Evolutionary conservation across 2,329 filamentous ascomycete genomes (phyloP).

Genomic region (Blastomyces emzantsi): DNA sequence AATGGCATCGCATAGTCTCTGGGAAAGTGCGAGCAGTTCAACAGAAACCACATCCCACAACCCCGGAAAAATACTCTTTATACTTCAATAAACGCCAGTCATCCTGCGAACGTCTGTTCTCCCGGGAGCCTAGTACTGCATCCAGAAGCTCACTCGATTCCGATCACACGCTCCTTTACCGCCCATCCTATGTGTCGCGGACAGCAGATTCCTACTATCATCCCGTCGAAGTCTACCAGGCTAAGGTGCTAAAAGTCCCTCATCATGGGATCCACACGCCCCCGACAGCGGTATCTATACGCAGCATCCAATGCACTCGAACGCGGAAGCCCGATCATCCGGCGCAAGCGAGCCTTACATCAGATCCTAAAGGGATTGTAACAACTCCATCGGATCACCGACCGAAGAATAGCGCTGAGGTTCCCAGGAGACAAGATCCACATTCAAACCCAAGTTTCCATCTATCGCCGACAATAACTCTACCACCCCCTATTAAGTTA

Average conservation of each 20-base stretch:
- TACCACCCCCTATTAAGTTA: background rate
- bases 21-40: background rate
- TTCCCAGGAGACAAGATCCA: background rate
- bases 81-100: background rate
- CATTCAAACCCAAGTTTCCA: background rate
- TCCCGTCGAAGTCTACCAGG: background rate
- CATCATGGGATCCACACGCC: background rate
- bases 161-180: background rate
- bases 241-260: conserved; percentile 3
- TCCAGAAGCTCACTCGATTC: background rate
- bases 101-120: background rate
- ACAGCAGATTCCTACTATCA: background rate
- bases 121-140: background rate
- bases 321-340: background rate
- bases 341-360: background rate
- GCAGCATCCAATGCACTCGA: conserved; percentile 1
- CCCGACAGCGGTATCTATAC: background rate
- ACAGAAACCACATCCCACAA: background rate
- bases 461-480: background rate
- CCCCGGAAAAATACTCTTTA: background rate
- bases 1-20: background rate
- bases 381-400: background rate
- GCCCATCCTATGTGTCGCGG: background rate
- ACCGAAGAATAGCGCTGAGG: background rate
- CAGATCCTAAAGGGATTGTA: background rate